phyloP scores from a whole-genome alignment of 108 stramenopile species.

The Skeletonema menzelii region DNA sequence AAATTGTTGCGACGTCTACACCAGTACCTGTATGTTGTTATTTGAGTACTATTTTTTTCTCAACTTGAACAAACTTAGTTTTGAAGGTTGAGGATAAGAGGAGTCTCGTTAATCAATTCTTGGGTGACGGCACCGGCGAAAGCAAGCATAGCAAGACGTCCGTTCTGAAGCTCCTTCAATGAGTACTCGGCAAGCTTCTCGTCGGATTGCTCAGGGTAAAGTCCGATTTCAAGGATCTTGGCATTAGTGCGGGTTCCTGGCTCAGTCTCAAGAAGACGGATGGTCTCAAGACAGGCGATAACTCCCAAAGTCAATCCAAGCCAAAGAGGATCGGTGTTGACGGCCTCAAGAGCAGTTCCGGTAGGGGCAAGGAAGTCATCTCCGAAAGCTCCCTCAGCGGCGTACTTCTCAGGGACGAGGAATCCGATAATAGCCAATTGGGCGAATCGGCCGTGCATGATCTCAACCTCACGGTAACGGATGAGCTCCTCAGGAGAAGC shows the following conservation, averaged over 20 bases:
- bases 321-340: slow-evolving; percentile 48
- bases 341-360: slow-evolving; percentile 39
- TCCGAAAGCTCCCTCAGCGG: slow-evolving; percentile 52
- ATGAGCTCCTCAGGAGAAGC: slow-evolving; percentile 34
- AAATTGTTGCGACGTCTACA: background rate
- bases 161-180: slow-evolving; percentile 80
- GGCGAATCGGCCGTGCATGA: slow-evolving; percentile 60
- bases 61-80: slow-evolving; percentile 10
- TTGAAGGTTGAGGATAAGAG: slow-evolving; percentile 42
- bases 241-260: slow-evolving; percentile 39
- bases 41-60: background rate
- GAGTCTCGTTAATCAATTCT: slow-evolving; percentile 46
- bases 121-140: slow-evolving; percentile 77
- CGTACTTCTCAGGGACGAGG: slow-evolving; percentile 44
- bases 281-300: slow-evolving; percentile 41
- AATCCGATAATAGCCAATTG: slow-evolving; percentile 52
- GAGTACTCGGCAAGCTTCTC: slow-evolving; percentile 71
- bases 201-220: slow-evolving; percentile 55
- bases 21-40: background rate
- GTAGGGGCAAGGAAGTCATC: slow-evolving; percentile 57
- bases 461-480: slow-evolving; percentile 55
- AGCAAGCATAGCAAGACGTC: slow-evolving; percentile 83
- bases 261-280: slow-evolving; percentile 42
- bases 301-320: slow-evolving; percentile 56
- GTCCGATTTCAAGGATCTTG: slow-evolving; percentile 37